Evolutionary conservation across 208 protist species (phyloP).

Genomic region (Leishmania mexicana): DNA sequence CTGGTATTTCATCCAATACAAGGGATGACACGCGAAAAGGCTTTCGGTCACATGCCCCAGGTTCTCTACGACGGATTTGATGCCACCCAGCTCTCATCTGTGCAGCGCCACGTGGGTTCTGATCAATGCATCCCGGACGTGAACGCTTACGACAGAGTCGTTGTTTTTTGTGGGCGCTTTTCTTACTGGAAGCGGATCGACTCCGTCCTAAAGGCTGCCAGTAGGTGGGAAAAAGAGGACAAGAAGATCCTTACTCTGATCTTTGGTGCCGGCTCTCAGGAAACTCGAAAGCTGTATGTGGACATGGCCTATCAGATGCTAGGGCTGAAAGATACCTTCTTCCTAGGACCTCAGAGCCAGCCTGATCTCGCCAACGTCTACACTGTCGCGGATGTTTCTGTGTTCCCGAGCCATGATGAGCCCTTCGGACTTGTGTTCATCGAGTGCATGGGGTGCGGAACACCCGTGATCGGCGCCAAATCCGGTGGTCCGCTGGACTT

Average conservation of each 20-base stretch:
- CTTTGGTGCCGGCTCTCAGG: constrained; percentile 57
- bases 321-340: constrained; percentile 64
- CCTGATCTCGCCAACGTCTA: constrained; percentile 59
- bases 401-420: constrained; percentile 83
- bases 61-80: constrained; percentile 68
- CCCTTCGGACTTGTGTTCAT: constrained; percentile 84
- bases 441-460: constrained; percentile 83
- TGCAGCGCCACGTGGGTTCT: constrained; percentile 31
- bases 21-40: constrained; percentile 63
- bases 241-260: constrained; percentile 65
- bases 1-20: constrained; percentile 66
- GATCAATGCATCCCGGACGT: constrained; percentile 51
- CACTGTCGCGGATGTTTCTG: constrained; percentile 59
- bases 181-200: constrained; percentile 81
- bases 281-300: constrained; percentile 56
- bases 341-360: constrained; percentile 72
- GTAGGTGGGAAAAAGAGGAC: constrained; percentile 56
- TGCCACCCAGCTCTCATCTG: constrained; percentile 22
- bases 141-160: constrained; percentile 59
- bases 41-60: constrained; percentile 58
- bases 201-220: constrained; percentile 59
- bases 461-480: constrained; percentile 76
- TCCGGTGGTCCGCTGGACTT: constrained; percentile 83
- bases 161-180: constrained; percentile 80
- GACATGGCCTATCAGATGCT: constrained; percentile 71